These are phyloP conservation scores for Candida smagusa DNA, from an alignment of 1,139 yeast species.

Conservation along the genomic window DNA sequence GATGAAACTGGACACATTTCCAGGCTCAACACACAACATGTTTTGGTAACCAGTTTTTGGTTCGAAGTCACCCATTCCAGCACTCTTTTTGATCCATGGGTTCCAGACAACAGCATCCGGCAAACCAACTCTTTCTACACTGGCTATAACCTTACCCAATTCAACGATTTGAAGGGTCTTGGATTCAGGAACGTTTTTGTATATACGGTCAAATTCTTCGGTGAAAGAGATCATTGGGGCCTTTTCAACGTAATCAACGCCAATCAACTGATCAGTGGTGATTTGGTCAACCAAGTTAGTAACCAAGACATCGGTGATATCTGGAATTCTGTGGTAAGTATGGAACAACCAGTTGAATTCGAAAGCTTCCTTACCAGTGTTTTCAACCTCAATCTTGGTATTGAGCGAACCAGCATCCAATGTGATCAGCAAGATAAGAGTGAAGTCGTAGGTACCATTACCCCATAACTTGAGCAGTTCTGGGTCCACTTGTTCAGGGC, in stretches of 20 bases:
- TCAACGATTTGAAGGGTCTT: constrained; percentile 65
- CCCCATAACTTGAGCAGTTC: constrained; percentile 59
- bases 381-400: constrained; percentile 72
- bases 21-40: constrained; percentile 95
- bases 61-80: constrained; percentile 78
- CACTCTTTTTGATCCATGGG: constrained; percentile 85
- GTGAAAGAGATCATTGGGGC: constrained; percentile 70
- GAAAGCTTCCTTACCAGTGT: constrained; percentile 60
- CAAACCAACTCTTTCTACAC: constrained; percentile 61
- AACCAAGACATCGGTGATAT: constrained; percentile 73
- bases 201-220: constrained; percentile 83
- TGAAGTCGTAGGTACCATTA: constrained; percentile 60
- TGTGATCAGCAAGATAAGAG: constrained; percentile 67
- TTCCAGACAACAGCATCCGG: constrained; percentile 97
- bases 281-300: constrained; percentile 69
- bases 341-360: constrained; percentile 95
- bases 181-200: constrained; percentile 53
- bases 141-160: constrained; percentile 65
- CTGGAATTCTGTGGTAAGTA: constrained; percentile 76
- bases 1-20: constrained; percentile 71
- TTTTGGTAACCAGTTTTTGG: constrained; percentile 80
- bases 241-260: constrained; percentile 62
- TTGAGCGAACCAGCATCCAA: constrained; percentile 51
- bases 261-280: constrained; percentile 72
- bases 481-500: constrained; percentile 73